Percentiles rank a stretch among this genome's conserved stretches.
phyloP scores from a whole-genome alignment of 225 moss, liverwort and hornwort genomes.

The Anthoceros angustus region DNA sequence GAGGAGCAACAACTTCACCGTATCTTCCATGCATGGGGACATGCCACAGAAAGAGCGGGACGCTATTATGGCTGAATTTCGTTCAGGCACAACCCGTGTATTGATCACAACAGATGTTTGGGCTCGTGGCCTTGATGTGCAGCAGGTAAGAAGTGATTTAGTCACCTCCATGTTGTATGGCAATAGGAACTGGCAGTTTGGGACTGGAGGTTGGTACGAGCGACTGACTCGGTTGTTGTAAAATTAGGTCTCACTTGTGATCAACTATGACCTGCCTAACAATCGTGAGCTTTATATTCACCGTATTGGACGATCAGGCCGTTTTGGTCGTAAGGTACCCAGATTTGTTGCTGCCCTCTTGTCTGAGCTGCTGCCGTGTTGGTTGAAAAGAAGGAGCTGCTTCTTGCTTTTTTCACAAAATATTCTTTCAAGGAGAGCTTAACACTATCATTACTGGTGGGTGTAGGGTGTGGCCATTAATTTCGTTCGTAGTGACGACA shows the following conservation, averaged over 20 bases:
- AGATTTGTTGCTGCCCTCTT: neutral
- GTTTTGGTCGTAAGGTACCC: slow-evolving; percentile 60
- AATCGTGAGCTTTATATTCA: slow-evolving; percentile 89
- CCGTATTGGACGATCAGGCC: slow-evolving; percentile 82
- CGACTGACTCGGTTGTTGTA: slow-evolving; percentile 14
- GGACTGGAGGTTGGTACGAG: slow-evolving; percentile 8
- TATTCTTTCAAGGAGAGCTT: slow-evolving; percentile 8
- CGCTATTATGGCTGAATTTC: slow-evolving; percentile 87
- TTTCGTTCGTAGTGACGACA: slow-evolving; percentile 82
- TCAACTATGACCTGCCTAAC: slow-evolving; percentile 79
- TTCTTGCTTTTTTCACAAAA: neutral
- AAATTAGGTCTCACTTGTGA: slow-evolving; percentile 35
- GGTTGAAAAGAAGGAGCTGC: neutral
- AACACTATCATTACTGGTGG: neutral
- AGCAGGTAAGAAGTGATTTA: slow-evolving; percentile 21
- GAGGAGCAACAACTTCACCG: slow-evolving; percentile 82
- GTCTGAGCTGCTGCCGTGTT: neutral
- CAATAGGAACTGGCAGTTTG: neutral
- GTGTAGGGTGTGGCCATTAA: slow-evolving; percentile 83
- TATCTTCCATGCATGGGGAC: slow-evolving; percentile 91
- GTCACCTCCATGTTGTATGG: neutral
- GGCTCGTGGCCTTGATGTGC: slow-evolving; percentile 86
- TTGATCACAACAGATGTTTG: slow-evolving; percentile 88
- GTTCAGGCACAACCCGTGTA: slow-evolving; percentile 68
- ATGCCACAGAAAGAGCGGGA: slow-evolving; percentile 91